These are phyloP conservation scores for Pythium graminicola DNA, from an alignment of 352 stramenopile genomes.

Conservation along the genomic window DNA sequence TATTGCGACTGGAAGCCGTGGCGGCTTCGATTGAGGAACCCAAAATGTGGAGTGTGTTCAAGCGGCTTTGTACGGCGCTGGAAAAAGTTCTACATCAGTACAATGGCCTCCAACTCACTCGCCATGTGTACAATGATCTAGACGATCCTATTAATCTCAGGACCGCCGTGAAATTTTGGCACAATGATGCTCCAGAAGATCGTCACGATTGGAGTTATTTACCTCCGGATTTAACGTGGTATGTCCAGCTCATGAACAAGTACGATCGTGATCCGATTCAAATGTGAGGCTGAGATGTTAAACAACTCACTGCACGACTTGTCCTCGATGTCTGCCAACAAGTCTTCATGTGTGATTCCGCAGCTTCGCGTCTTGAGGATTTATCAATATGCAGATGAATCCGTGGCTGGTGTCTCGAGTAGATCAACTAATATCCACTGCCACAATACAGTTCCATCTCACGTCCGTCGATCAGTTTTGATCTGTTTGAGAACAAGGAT, in stretches of 20 bases:
- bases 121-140: not conserved
- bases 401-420: too few species aligned
- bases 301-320: too few species aligned
- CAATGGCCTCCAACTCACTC: not conserved
- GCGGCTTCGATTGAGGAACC: not conserved
- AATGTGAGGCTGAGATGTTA: too few species aligned
- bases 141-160: not conserved
- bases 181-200: not conserved
- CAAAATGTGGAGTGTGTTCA: constrained; percentile 3
- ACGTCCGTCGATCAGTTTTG: too few species aligned
- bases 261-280: too few species aligned
- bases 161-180: not conserved
- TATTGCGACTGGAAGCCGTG: constrained; percentile 4
- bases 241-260: not conserved
- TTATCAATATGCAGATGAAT: too few species aligned
- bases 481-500: too few species aligned
- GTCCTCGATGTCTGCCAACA: too few species aligned
- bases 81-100: not conserved
- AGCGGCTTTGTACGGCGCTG: not conserved
- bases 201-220: constrained; percentile 1
- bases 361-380: too few species aligned
- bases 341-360: too few species aligned
- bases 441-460: too few species aligned
- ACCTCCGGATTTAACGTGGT: constrained; percentile 1
- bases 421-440: too few species aligned